phyloP scores from a whole-genome alignment of 371 early-diverging fungal species.

The Circinella minor region DNA sequence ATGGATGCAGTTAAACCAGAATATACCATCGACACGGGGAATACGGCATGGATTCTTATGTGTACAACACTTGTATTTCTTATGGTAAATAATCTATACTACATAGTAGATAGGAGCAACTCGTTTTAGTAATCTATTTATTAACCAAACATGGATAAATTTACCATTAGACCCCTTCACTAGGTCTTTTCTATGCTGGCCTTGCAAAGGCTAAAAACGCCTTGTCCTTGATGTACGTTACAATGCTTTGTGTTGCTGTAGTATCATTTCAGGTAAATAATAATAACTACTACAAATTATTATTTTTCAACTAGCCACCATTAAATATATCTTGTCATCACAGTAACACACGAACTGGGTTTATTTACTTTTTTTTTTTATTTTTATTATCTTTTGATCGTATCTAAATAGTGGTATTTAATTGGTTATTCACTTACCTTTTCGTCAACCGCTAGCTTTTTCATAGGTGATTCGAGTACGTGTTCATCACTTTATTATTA shows the following conservation, averaged over 20 bases:
- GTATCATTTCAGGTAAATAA: conserved; percentile 71
- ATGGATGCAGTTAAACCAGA: conserved; percentile 3
- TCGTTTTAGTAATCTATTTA: neutral
- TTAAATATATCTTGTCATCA: too few relatives aligned
- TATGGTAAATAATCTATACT: conserved; percentile 33
- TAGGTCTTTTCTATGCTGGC: conserved; percentile 86
- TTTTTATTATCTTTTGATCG: conserved; percentile 77
- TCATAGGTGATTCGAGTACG: conserved; percentile 80
- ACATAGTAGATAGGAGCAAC: neutral
- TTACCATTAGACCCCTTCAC: conserved; percentile 60
- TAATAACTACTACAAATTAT: neutral
- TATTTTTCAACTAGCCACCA: too few relatives aligned
- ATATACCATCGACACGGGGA: conserved; percentile 53
- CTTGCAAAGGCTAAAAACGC: conserved; percentile 82
- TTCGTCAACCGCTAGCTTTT: conserved; percentile 67
- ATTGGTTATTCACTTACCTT: conserved; percentile 88
- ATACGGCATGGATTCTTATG: conserved; percentile 78
- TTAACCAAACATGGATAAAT: conserved; percentile 9
- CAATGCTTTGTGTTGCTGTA: conserved; percentile 77
- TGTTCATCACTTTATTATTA: conserved; percentile 17
- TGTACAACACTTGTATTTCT: conserved; percentile 47
- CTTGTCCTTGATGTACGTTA: conserved; percentile 80
- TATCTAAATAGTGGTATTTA: conserved; percentile 69
- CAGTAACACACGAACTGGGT: conserved; percentile 32
- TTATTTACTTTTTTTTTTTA: conserved; percentile 74